These are phyloP conservation scores for Dissophora globulifera DNA, from an alignment of 192 early-diverging fungal species.

Conservation along the genomic window DNA sequence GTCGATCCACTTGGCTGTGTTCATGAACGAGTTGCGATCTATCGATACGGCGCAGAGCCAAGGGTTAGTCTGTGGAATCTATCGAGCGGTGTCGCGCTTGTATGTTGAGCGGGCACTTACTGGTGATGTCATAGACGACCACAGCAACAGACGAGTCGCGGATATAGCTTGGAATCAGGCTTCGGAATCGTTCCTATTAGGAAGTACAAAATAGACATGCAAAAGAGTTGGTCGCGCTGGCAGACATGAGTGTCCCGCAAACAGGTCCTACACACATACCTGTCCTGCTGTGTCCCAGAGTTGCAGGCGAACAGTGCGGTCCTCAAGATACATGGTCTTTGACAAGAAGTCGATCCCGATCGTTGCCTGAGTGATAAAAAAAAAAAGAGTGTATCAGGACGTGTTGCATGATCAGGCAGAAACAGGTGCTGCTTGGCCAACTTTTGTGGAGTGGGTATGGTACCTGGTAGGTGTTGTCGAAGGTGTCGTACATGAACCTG, in stretches of 20 bases:
- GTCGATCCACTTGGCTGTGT: conserved; percentile 99
- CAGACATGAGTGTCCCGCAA: too few relatives aligned
- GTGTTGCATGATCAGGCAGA: too few relatives aligned
- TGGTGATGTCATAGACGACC: conserved; percentile 97
- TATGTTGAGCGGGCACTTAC: conserved; percentile 67
- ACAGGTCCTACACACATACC: conserved; percentile 59
- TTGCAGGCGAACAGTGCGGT: conserved; percentile 97
- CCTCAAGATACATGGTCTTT: conserved; percentile 99
- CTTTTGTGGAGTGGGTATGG: too few relatives aligned
- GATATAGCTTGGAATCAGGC: conserved; percentile 97
- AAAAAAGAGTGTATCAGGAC: too few relatives aligned
- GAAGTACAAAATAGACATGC: too few relatives aligned
- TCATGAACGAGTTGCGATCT: conserved; percentile 96
- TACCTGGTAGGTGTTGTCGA: conserved; percentile 97
- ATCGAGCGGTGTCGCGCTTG: too few relatives aligned
- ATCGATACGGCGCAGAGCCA: too few relatives aligned
- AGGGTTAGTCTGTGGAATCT: too few relatives aligned
- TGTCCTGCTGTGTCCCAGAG: conserved; percentile 99
- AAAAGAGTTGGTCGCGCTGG: too few relatives aligned
- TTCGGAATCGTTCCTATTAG: conserved; percentile 96
- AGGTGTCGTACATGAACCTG: conserved; percentile 99
- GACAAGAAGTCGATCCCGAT: conserved; percentile 99
- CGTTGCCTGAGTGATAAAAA: conserved; percentile 74
- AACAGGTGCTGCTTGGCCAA: too few relatives aligned
- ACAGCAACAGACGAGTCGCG: conserved; percentile 98